Evolutionary conservation across 2,329 filamentous ascomycete genomes (phyloP), one percentile per base, ranked within the genome.

Genomic region (Fusarium aywerte): DNA sequence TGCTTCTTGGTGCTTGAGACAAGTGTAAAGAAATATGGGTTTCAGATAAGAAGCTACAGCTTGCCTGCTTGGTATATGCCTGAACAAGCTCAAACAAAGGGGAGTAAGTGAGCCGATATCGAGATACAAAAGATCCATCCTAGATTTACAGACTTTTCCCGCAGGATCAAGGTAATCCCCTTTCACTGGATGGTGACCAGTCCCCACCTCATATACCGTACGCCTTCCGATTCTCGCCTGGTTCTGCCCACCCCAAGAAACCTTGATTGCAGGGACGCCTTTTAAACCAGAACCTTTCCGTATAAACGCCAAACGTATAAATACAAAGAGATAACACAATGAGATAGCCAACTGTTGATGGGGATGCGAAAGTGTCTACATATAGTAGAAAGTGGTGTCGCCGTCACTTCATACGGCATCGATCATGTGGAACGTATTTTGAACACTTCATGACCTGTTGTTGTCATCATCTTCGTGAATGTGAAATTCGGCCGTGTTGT

Each of bases 391-490:
- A 42, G 18, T 52, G 38, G 38, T 23, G 20, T 44, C 44, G 39
- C 45, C 23, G 36, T 62, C 31, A 25, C 15, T 42, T 51, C 62
- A 31, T 65, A 29, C 15, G 23, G 33, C 56, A 68, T 68, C 21
- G 33, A 52, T 45, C 54, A 54, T 61, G 20, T 38, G 20, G 20
- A 64, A 44, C 42, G 33, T 43, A 33, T 29, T 40, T 23, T n/a
- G 31, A 32, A 39, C 27, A 36, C 39, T 18, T 71, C 64, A 72
- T 63, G 56, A 35, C 45, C 51, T 62, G 40, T 62, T 49, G 45
- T 48, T 62, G 23, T 73, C 72, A 42, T 73, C 69, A 58, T 82
- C 80, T 69, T 81, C 80, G 66, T 82, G 80, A 36, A 82, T 82
- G 23, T 71, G 70, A 48, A 82, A 81, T 8, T 71, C 78, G 3